Percentiles rank a stretch among this genome's conserved stretches.
phyloP scores from a whole-genome alignment of 805 yeast genomes.

The Candida gorgasii region DNA sequence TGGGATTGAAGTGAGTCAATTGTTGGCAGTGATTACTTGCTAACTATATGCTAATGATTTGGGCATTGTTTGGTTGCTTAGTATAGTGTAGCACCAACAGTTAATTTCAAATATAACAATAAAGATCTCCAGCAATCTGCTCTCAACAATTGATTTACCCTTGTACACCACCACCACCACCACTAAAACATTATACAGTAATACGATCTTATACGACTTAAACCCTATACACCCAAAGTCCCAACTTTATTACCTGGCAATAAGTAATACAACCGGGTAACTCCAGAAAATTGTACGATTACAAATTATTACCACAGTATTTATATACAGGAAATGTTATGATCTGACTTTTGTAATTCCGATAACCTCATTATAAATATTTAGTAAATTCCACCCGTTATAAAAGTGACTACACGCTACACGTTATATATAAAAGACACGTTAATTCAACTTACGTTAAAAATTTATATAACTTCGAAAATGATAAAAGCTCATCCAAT shows the following conservation, averaged over 20 bases:
- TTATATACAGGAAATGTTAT: conserved; percentile 2
- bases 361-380: conserved; percentile 1
- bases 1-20: neutral
- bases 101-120: no score
- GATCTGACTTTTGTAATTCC: conserved; percentile 8
- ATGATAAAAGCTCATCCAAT: conserved; percentile 6
- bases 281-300: neutral
- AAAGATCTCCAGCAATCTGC: no score
- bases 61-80: no score
- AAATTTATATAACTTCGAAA: neutral
- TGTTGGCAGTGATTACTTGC: neutral
- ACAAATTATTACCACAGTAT: conserved; percentile 5
- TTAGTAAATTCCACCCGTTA: neutral
- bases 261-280: neutral
- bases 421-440: neutral
- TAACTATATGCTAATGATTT: no score
- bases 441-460: neutral
- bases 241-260: no score
- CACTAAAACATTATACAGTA: no score
- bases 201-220: no score
- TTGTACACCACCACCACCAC: no score
- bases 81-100: no score
- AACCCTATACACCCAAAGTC: no score
- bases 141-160: no score
- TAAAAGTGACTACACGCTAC: neutral